A percentile compares a stretch with the other conserved stretches of the same genome.
These are phyloP conservation scores for Ogataea pignaliae DNA, from an alignment of 805 yeast species.

Conservation along the genomic window DNA sequence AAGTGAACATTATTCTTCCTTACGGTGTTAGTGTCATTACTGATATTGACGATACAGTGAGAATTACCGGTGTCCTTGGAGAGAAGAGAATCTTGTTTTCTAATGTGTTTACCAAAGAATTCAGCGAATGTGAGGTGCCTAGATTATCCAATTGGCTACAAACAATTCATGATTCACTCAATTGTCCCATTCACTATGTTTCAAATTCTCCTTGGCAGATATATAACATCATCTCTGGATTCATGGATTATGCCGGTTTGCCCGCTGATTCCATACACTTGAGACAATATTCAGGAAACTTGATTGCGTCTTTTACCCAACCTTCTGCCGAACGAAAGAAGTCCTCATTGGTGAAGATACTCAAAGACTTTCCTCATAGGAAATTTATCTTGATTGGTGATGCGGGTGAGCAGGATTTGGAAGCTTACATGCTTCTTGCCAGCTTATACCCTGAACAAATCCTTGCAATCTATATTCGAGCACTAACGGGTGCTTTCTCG, in stretches of 20 bases:
- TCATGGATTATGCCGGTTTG: slow-evolving; percentile 48
- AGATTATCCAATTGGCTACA: slow-evolving; percentile 72
- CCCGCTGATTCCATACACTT: slow-evolving; percentile 84
- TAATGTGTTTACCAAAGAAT: slow-evolving; percentile 67
- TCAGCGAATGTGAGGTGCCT: slow-evolving; percentile 64
- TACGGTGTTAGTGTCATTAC: slow-evolving; percentile 71
- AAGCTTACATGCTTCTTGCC: slow-evolving; percentile 78
- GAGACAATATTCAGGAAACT: slow-evolving; percentile 81
- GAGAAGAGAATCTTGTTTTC: slow-evolving; percentile 80
- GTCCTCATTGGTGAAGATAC: slow-evolving; percentile 54
- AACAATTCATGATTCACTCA: slow-evolving; percentile 36
- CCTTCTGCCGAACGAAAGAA: slow-evolving; percentile 82
- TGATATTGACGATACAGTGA: slow-evolving; percentile 93
- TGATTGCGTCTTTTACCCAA: slow-evolving; percentile 77
- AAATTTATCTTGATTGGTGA: slow-evolving; percentile 88
- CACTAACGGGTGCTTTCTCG: slow-evolving; percentile 67
- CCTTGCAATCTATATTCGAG: slow-evolving; percentile 73
- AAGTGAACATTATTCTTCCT: slow-evolving; percentile 35
- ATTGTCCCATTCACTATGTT: slow-evolving; percentile 76
- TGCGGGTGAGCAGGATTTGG: slow-evolving; percentile 92
- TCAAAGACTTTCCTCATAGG: slow-evolving; percentile 71
- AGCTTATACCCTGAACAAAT: slow-evolving; percentile 57
- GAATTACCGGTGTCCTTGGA: slow-evolving; percentile 84
- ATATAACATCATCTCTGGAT: slow-evolving; percentile 54
- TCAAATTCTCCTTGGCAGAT: slow-evolving; percentile 96